phyloP scores from a whole-genome alignment of 257 asterid genomes.

The Jasminum sambac region DNA sequence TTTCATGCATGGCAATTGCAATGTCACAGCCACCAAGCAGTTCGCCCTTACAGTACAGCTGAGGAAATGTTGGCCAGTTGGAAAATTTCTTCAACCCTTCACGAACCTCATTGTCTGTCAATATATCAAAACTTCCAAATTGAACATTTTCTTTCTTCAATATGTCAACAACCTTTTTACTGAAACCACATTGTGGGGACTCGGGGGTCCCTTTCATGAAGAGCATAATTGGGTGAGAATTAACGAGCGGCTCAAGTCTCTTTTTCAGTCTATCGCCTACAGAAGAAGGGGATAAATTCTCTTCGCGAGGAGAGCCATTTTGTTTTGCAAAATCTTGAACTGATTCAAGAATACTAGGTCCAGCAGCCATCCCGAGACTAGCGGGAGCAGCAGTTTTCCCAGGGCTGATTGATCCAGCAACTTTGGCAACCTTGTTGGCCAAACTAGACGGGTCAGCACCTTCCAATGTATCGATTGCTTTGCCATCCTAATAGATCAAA shows the following conservation, averaged over 20 bases:
- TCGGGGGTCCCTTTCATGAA: constrained; percentile 96
- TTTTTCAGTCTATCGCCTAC: constrained; percentile 38
- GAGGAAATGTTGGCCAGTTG: constrained; percentile 99
- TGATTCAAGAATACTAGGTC: constrained; percentile 77
- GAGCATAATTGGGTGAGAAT: constrained; percentile 73
- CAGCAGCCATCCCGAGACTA: constrained; percentile 98
- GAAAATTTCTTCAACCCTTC: constrained; percentile 87
- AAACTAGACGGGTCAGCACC: constrained; percentile 97
- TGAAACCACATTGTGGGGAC: constrained; percentile 87
- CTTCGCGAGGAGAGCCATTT: constrained; percentile 43
- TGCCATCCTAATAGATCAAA: constrained; percentile 65
- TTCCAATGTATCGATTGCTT: constrained; percentile 75
- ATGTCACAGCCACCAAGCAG: constrained; percentile 95
- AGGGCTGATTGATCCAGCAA: constrained; percentile 69
- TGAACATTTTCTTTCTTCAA: constrained; percentile 77
- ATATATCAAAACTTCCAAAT: constrained; percentile 87
- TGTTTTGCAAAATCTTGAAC: constrained; percentile 67
- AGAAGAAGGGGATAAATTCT: constrained; percentile 36
- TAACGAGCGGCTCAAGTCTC: constrained; percentile 66
- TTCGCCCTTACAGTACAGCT: constrained; percentile 93
- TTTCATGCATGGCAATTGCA: constrained; percentile 79
- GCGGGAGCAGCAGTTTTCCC: constrained; percentile 97
- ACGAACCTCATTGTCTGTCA: constrained; percentile 69
- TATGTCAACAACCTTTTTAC: constrained; percentile 83
- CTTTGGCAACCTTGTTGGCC: constrained; percentile 95